These are phyloP conservation scores for Thelephora terrestris DNA, from an alignment of 1,284 basidiomycete genomes.

Conservation along the genomic window DNA sequence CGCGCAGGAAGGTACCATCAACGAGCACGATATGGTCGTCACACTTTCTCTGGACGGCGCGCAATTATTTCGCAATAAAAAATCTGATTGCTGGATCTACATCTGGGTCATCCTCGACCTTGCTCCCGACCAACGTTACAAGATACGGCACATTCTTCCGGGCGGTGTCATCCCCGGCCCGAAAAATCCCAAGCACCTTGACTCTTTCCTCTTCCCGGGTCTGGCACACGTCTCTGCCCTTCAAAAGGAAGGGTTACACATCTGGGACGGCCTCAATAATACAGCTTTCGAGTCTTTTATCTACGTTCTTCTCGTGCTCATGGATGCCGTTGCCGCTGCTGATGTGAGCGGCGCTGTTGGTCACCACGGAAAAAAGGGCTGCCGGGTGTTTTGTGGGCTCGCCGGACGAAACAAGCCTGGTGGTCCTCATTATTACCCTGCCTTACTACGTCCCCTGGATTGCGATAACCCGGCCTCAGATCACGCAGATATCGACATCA, in stretches of 20 bases:
- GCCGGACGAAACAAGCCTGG: conserved; percentile 25
- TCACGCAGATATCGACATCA: conserved; percentile 17
- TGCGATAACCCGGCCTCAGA: background rate
- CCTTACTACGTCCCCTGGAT: conserved; percentile 5
- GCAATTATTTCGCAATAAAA: conserved; percentile 24
- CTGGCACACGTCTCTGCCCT: conserved; percentile 18
- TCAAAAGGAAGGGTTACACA: conserved; percentile 12
- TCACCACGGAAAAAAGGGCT: conserved; percentile 22
- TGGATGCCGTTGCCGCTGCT: conserved; percentile 21
- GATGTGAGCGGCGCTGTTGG: conserved; percentile 24
- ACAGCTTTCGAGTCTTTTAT: conserved; percentile 12
- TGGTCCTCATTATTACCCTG: too few relatives aligned
- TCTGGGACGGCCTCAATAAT: conserved; percentile 16
- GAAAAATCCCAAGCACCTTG: conserved; percentile 24
- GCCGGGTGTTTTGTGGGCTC: conserved; percentile 21
- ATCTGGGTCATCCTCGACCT: conserved; percentile 11
- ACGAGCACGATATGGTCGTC: conserved; percentile 17
- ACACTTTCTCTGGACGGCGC: conserved; percentile 23
- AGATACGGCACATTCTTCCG: conserved; percentile 16
- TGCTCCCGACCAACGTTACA: conserved; percentile 9
- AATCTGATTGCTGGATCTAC: conserved; percentile 22
- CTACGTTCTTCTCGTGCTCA: too few relatives aligned
- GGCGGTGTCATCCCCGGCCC: conserved; percentile 23
- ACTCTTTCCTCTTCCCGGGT: conserved; percentile 27
- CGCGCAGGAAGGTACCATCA: conserved; percentile 11